These are phyloP conservation scores for Madurella mycetomatis DNA, from an alignment of 2,329 filamentous ascomycete species.

Conservation along the genomic window DNA sequence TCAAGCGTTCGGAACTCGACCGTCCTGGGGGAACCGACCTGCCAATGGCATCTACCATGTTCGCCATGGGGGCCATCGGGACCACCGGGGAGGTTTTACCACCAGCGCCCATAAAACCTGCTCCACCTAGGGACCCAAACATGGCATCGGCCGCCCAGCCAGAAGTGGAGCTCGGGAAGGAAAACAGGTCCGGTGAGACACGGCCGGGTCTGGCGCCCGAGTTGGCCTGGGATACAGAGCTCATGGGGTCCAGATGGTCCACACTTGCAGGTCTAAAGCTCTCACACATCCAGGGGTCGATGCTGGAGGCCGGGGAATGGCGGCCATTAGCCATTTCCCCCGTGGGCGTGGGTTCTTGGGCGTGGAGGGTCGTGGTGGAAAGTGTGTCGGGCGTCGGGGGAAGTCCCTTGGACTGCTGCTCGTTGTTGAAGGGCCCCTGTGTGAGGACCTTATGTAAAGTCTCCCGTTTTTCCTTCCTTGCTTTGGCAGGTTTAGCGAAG, in stretches of 20 bases:
- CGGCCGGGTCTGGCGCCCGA: slow-evolving; percentile 21
- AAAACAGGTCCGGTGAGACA: slow-evolving; percentile 50
- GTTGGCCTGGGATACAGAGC: slow-evolving; percentile 24
- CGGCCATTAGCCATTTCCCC: slow-evolving; percentile 40
- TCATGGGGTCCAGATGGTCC: slow-evolving; percentile 21
- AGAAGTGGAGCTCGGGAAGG: slow-evolving; percentile 41
- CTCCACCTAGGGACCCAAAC: slow-evolving; percentile 39
- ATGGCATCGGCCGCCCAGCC: slow-evolving; percentile 48
- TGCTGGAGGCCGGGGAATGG: slow-evolving; percentile 43
- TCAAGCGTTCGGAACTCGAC: slow-evolving; percentile 35
- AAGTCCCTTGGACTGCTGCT: slow-evolving; percentile 36
- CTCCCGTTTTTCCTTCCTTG: slow-evolving; percentile 46
- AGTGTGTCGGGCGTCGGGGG: slow-evolving; percentile 59
- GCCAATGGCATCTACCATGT: slow-evolving; percentile 42
- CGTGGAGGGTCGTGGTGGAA: slow-evolving; percentile 49
- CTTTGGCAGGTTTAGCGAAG: slow-evolving; percentile 21
- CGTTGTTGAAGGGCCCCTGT: slow-evolving; percentile 37
- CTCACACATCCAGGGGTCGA: slow-evolving; percentile 57
- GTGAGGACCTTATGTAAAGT: slow-evolving; percentile 47
- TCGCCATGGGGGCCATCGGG: slow-evolving; percentile 30
- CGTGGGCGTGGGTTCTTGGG: slow-evolving; percentile 30
- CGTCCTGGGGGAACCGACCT: slow-evolving; percentile 42
- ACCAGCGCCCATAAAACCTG: slow-evolving; percentile 30
- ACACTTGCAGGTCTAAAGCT: slow-evolving; percentile 40
- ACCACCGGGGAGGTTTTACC: slow-evolving; percentile 18